These are phyloP conservation scores for Cucumis hystrix DNA, from an alignment of 306 rosid genomes.

Conservation along the genomic window DNA sequence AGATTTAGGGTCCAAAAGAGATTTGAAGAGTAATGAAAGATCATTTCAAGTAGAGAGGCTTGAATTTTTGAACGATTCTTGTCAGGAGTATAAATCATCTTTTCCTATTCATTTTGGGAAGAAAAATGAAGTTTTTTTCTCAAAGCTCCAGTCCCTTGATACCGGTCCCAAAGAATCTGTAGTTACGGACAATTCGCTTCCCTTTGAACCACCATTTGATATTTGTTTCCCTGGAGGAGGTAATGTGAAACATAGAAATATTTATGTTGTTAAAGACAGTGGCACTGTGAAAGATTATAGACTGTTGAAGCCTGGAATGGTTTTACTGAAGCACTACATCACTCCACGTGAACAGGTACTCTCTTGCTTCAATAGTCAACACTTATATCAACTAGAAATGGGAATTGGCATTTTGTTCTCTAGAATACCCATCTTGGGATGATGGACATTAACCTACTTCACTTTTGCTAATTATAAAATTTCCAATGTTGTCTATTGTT, in stretches of 20 bases:
- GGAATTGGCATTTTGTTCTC: neutral
- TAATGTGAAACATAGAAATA: neutral
- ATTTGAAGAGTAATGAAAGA: neutral
- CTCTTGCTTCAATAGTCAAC: neutral
- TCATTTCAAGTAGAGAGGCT: neutral
- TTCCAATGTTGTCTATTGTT: neutral
- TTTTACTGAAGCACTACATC: slow-evolving; percentile 36
- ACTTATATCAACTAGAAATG: neutral
- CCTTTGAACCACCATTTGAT: slow-evolving; percentile 15
- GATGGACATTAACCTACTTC: neutral
- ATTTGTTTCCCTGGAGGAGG: slow-evolving; percentile 22
- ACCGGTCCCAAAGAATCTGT: neutral
- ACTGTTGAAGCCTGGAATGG: slow-evolving; percentile 51
- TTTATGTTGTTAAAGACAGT: neutral
- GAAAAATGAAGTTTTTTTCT: neutral
- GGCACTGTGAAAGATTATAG: slow-evolving; percentile 5
- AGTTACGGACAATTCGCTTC: neutral
- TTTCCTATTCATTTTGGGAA: slow-evolving; percentile 11
- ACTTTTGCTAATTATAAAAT: neutral
- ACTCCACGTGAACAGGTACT: slow-evolving; percentile 32
- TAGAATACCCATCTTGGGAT: neutral
- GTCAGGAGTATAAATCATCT: neutral
- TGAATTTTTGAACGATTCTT: neutral
- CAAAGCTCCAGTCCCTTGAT: neutral
- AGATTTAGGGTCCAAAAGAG: neutral